These are phyloP conservation scores for Zygosaccharomyces bisporus DNA, from an alignment of 805 yeast species.

Conservation along the genomic window DNA sequence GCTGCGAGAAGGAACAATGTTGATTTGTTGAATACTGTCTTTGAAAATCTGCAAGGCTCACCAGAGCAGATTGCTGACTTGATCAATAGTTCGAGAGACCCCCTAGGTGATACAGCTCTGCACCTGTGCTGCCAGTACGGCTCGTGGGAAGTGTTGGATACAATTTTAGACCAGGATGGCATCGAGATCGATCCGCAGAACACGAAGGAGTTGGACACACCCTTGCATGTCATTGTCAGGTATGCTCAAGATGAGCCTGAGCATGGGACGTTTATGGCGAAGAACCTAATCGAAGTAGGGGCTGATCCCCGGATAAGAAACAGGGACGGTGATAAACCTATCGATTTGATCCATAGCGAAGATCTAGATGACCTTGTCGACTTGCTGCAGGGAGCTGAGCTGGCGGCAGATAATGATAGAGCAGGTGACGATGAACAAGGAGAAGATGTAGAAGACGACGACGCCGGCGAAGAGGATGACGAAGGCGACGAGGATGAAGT, in stretches of 20 bases:
- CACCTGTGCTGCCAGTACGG: conserved; percentile 83
- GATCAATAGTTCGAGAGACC: conserved; percentile 67
- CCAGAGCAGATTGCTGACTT: conserved; percentile 40
- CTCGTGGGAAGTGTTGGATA: conserved; percentile 79
- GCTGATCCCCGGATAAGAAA: conserved; percentile 69
- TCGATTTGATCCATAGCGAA: conserved; percentile 57
- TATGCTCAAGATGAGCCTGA: conserved; percentile 79
- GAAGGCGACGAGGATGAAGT: not conserved
- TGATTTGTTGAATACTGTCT: conserved; percentile 60
- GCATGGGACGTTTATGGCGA: conserved; percentile 73
- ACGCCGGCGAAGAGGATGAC: conserved; percentile 27
- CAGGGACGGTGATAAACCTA: conserved; percentile 65
- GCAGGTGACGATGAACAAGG: conserved; percentile 37
- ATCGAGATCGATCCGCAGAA: conserved; percentile 84
- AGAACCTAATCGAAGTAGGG: conserved; percentile 86
- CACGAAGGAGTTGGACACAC: conserved; percentile 74
- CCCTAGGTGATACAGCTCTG: conserved; percentile 74
- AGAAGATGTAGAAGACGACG: conserved; percentile 37
- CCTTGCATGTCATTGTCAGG: conserved; percentile 79
- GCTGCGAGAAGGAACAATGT: conserved; percentile 84
- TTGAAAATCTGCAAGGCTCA: conserved; percentile 41
- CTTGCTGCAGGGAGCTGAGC: conserved; percentile 77
- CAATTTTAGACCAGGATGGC: conserved; percentile 69
- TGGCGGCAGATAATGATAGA: conserved; percentile 48
- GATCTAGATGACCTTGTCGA: conserved; percentile 56